A percentile compares a stretch with the other conserved stretches of the same genome.
Evolutionary conservation across 2,329 filamentous ascomycete genomes (phyloP).

Genomic region (Biscogniauxia mediterranea): DNA sequence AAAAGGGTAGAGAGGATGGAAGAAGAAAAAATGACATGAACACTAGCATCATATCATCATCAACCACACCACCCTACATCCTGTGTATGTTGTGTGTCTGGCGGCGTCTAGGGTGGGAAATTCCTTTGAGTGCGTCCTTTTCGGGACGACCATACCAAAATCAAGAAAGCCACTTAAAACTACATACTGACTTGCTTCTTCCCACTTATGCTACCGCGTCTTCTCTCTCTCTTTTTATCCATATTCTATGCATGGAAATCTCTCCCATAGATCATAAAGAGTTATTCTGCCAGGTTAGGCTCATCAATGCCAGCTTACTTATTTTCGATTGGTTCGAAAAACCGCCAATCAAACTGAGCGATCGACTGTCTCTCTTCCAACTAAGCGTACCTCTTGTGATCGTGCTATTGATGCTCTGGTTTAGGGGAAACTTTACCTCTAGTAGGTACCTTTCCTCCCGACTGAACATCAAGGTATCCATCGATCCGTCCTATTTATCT

Average conservation of each 20-base stretch:
- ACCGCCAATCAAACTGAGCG: too few species aligned
- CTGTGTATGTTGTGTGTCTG: conserved; percentile 26
- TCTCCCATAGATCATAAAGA: conserved; percentile 30
- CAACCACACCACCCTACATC: neutral
- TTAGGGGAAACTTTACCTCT: too few species aligned
- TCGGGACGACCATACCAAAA: conserved; percentile 19
- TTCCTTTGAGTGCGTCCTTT: conserved; percentile 29
- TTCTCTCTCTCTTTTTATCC: too few species aligned
- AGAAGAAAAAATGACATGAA: conserved; percentile 20
- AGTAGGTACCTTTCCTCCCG: too few species aligned
- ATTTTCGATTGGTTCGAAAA: conserved; percentile 18
- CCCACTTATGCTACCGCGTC: conserved; percentile 17
- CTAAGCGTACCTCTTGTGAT: too few species aligned
- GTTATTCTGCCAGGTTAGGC: conserved; percentile 30
- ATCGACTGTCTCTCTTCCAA: too few species aligned
- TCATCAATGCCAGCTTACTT: conserved; percentile 33
- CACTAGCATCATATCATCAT: too few species aligned
- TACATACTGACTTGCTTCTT: conserved; percentile 22
- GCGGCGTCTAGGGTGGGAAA: conserved; percentile 35
- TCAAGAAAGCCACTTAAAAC: conserved; percentile 11
- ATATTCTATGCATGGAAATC: conserved; percentile 23
- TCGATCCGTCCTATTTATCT: too few species aligned
- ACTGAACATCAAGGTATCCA: too few species aligned
- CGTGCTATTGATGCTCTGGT: too few species aligned
- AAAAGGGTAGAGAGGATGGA: conserved; percentile 13